These are phyloP conservation scores for Cyphellophora europaea DNA, from an alignment of 2,329 filamentous ascomycete species.

Conservation along the genomic window DNA sequence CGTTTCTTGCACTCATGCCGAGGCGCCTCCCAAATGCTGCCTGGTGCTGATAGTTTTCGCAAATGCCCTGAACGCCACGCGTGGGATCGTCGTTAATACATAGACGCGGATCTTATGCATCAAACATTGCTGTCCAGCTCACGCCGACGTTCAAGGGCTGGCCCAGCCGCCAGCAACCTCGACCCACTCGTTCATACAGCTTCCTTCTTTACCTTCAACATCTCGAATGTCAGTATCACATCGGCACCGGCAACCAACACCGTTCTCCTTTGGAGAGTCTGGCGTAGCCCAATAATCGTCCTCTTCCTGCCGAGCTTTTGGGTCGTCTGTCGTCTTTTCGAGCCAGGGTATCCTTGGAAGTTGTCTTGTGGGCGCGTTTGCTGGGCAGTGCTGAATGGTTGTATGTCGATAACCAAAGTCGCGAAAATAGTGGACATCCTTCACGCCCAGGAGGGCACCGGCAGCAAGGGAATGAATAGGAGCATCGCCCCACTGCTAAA, in stretches of 20 bases:
- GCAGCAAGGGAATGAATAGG: constrained; percentile 96
- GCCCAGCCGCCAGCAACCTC: constrained; percentile 93
- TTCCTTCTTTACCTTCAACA: constrained; percentile 94
- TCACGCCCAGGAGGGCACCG: constrained; percentile 69
- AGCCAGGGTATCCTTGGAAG: constrained; percentile 70
- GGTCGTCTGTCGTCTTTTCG: constrained; percentile 69
- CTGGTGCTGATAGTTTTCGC: too few species aligned
- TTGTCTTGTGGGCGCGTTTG: constrained; percentile 85
- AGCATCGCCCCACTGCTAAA: constrained; percentile 86
- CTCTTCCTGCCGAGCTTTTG: constrained; percentile 79
- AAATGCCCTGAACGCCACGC: too few species aligned
- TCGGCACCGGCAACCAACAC: constrained; percentile 89
- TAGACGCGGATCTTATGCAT: too few species aligned
- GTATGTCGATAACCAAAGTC: constrained; percentile 98
- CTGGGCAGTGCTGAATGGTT: constrained; percentile 96
- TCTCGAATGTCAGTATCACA: constrained; percentile 97
- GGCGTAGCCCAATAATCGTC: constrained; percentile 91
- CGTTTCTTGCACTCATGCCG: too few species aligned
- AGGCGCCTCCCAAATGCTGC: too few species aligned
- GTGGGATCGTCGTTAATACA: too few species aligned
- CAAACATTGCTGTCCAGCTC: too few species aligned
- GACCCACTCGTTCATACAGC: constrained; percentile 92
- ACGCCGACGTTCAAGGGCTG: constrained; percentile 36
- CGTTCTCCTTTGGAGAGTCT: constrained; percentile 85
- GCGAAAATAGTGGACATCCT: constrained; percentile 96